Percentiles rank a stretch among this genome's conserved stretches.
phyloP scores from a whole-genome alignment of 805 yeast species.

The Nakazawaea pomicola region DNA sequence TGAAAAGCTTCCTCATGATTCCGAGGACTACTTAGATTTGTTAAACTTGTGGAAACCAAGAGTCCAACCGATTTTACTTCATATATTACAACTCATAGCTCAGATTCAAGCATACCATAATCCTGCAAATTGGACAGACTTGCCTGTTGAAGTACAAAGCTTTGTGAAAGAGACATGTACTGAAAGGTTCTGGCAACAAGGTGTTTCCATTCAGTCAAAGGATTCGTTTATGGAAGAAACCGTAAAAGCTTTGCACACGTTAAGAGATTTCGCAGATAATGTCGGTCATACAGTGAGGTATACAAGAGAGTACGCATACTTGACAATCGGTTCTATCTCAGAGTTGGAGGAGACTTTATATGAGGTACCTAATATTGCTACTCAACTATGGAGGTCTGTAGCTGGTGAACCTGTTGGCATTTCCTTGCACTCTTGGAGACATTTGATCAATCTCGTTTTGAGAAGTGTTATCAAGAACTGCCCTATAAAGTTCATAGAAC shows the following conservation, averaged over 20 bases:
- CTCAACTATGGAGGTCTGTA: slow-evolving; percentile 75
- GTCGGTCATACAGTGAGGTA: slow-evolving; percentile 95
- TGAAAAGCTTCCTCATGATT: slow-evolving; percentile 78
- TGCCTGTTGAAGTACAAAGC: slow-evolving; percentile 86
- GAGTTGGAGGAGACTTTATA: slow-evolving; percentile 86
- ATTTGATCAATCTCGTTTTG: slow-evolving; percentile 85
- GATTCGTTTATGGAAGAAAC: slow-evolving; percentile 93
- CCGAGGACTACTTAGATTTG: slow-evolving; percentile 66
- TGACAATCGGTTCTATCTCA: slow-evolving; percentile 84
- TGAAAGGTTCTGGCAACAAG: slow-evolving; percentile 98
- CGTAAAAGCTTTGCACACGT: slow-evolving; percentile 87
- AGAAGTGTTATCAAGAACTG: slow-evolving; percentile 86
- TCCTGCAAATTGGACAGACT: slow-evolving; percentile 83
- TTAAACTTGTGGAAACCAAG: slow-evolving; percentile 88
- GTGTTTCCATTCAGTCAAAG: slow-evolving; percentile 88
- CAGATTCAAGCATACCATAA: slow-evolving; percentile 95
- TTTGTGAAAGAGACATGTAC: slow-evolving; percentile 86
- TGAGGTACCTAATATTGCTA: slow-evolving; percentile 78
- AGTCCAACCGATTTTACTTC: slow-evolving; percentile 86
- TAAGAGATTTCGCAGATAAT: slow-evolving; percentile 95
- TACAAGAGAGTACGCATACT: slow-evolving; percentile 91
- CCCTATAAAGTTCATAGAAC: slow-evolving; percentile 61
- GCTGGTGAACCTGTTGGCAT: slow-evolving; percentile 84
- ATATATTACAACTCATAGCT: slow-evolving; percentile 76
- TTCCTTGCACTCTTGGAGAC: slow-evolving; percentile 95